Evolutionary conservation across 140 eudicot genomes (phyloP), one percentile per base, ranked within the genome.

Genomic region (Bidens hawaiensis): DNA sequence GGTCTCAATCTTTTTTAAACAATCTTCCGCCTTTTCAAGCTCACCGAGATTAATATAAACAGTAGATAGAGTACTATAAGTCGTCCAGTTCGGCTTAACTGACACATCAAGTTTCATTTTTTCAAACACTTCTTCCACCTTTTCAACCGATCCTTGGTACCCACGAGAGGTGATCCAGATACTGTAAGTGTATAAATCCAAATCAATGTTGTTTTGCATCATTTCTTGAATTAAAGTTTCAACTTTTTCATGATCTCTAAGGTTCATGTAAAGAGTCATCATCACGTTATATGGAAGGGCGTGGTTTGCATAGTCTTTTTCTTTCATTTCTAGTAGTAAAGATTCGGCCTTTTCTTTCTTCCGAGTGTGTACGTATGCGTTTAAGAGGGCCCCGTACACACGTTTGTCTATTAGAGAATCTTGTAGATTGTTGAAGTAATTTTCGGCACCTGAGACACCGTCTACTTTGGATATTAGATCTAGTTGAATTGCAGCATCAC

Each of bases 401-500:
- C 94, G 83, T 21, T 79, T 84, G 64, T 90, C 97, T 51, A 81
- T 84, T 24, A 73, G 31, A 38, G 78, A 62, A 34, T 82, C 83
- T 3, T 82, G 85, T 33, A 84, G 61, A 57, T 67, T 73, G 40
- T 43, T 28, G 47, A 90, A 90, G 73, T 83, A 90, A 65, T 84
- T 80, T 74, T 90, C 96, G 7, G 95, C 97, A 16, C 67, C 80
- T 68, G 81, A 66, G 64, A 87, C 67, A 25, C 94, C 96, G 8
- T 66, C 84, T 41, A 84, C 80, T 74, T 90, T 90, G 55, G 96
- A 84, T 50, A 87, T 71, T 36, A 90, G 78, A 69, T 90, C 97
- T 51, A 90, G 60, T 33, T 90, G 95, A 82, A 90, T 82, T 42
- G 97, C 97, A 17, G 86, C 75, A 43, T 90, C 97, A 58, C 96